These are phyloP conservation scores for Sicyos baderoa DNA, from an alignment of 306 rosid genomes.

Conservation along the genomic window DNA sequence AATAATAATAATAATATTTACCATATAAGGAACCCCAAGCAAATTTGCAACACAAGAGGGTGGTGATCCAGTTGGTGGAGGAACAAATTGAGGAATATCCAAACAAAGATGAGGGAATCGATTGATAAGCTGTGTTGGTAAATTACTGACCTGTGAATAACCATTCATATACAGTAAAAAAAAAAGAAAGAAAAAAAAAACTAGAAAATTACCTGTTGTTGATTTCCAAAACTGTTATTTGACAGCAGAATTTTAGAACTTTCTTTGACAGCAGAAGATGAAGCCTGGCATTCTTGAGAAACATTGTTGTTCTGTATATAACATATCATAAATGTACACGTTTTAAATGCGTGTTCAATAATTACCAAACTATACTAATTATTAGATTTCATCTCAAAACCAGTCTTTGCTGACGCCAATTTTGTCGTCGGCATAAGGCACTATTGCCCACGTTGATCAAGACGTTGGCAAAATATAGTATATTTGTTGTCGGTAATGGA, in stretches of 20 bases:
- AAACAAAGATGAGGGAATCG: conserved; percentile 35
- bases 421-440: too few species aligned
- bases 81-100: conserved; percentile 23
- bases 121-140: conserved; percentile 21
- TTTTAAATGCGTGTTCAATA: too few species aligned
- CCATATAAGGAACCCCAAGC: neutral
- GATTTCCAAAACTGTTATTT: neutral
- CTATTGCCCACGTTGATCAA: too few species aligned
- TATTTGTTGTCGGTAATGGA: too few species aligned
- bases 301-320: too few species aligned
- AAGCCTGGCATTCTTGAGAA: conserved; percentile 5
- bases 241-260: neutral
- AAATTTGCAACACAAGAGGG: neutral
- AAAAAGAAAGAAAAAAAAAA: neutral
- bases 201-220: neutral
- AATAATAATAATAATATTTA: too few species aligned
- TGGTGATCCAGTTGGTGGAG: neutral
- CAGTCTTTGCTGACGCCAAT: too few species aligned
- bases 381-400: too few species aligned
- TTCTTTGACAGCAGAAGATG: neutral
- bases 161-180: neutral
- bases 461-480: too few species aligned
- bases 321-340: too few species aligned
- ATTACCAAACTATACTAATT: too few species aligned
- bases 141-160: conserved; percentile 11